Percentiles rank a stretch among this genome's conserved stretches.
Conservation (phyloP, 2,329 filamentous ascomycete genomes). For the Neopestalotiopsis clavispora region DNA sequence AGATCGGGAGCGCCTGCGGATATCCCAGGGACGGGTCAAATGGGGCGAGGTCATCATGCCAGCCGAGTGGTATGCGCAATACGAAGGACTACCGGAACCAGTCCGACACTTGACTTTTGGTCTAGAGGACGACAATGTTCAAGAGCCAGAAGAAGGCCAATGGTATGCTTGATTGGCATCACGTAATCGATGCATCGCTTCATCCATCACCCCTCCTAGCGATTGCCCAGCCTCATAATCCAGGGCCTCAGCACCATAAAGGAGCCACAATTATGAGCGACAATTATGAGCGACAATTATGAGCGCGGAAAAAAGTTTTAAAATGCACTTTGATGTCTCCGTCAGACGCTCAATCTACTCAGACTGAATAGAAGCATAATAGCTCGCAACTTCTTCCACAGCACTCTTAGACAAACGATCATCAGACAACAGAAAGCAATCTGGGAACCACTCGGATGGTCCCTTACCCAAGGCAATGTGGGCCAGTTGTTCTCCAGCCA, state of each 20-base stretch:
- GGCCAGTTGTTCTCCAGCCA: not conserved
- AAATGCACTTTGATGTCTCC: too few species aligned
- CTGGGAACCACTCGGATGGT: not conserved
- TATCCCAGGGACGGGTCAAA: not conserved
- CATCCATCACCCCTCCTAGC: too few species aligned
- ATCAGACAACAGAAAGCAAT: not conserved
- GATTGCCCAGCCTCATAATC: too few species aligned
- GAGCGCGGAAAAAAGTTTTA: too few species aligned
- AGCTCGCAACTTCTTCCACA: not conserved
- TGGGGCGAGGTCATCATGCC: conserved; percentile 2
- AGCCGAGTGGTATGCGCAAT: not conserved
- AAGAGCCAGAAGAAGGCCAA: not conserved
- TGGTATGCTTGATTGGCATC: not conserved
- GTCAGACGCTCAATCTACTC: not conserved
- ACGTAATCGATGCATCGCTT: not conserved
- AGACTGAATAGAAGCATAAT: too few species aligned
- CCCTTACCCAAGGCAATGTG: not conserved
- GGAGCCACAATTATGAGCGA: too few species aligned
- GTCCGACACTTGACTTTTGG: not conserved
- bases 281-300: too few species aligned
- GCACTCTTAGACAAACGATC: not conserved
- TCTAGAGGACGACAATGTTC: not conserved
- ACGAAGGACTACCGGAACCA: not conserved
- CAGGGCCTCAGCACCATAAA: not conserved
- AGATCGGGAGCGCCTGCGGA: too few species aligned